These are phyloP conservation scores for Rutstroemia sp. DNA, from an alignment of 2,329 filamentous ascomycete genomes.

Conservation along the genomic window DNA sequence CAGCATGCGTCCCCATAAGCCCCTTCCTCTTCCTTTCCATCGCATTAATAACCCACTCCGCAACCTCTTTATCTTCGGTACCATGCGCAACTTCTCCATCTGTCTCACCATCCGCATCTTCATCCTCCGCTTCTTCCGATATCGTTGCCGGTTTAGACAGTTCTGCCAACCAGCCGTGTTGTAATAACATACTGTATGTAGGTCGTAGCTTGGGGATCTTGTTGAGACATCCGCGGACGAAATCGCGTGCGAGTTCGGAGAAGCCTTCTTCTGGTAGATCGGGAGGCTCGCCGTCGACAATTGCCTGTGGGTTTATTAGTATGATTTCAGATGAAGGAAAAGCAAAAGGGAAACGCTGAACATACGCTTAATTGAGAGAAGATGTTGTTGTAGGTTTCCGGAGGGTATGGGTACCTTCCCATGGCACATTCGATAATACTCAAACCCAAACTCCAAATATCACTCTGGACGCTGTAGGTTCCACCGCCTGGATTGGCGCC, in stretches of 20 bases:
- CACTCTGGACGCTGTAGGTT: conserved; percentile 95
- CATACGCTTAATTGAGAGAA: conserved; percentile 89
- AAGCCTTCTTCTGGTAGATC: conserved; percentile 73
- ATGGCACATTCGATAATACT: conserved; percentile 95
- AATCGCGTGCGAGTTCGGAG: conserved; percentile 73
- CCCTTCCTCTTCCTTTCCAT: conserved; percentile 60
- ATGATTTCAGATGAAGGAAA: background rate
- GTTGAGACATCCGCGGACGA: conserved; percentile 83
- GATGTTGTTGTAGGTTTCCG: conserved; percentile 96
- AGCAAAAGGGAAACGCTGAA: background rate
- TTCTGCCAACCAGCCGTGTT: conserved; percentile 78
- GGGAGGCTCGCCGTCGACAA: conserved; percentile 94
- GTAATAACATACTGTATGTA: conserved; percentile 83
- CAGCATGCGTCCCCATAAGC: conserved; percentile 43
- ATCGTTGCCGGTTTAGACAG: conserved; percentile 73
- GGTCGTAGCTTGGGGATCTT: conserved; percentile 89
- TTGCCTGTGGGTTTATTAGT: conserved; percentile 55
- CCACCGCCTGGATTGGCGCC: conserved; percentile 64
- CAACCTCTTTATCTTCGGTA: conserved; percentile 69
- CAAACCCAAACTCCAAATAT: conserved; percentile 93
- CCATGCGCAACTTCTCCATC: conserved; percentile 10
- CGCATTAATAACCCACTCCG: conserved; percentile 71
- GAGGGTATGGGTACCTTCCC: conserved; percentile 91
- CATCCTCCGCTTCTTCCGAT: conserved; percentile 53
- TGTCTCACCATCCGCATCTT: background rate